Evolutionary conservation across 148 eudicot species (phyloP), one percentile per base, ranked within the genome.

Genomic region (Suaeda aralocaspica): DNA sequence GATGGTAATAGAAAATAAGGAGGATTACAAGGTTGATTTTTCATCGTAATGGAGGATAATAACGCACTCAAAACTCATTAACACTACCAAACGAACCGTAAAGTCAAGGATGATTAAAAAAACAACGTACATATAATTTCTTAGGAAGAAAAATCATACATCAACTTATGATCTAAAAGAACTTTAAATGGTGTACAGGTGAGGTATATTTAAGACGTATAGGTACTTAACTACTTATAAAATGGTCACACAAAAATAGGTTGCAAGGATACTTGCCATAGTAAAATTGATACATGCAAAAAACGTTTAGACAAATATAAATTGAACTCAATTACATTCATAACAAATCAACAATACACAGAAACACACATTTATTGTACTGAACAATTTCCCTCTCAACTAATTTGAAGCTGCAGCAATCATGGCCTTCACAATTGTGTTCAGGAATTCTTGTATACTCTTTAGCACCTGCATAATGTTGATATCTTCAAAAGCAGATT

Each of bases 401-500:
- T 5, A 15, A 57, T 29, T 57, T 3, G 34, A 29, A 57, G 19
- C 14, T 57, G n/a, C 34, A 29, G 29, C 1, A 50, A 71, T 14
- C 22, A 51, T 34, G 42, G 33, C 39, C 19, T 31, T 61, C 56
- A 18, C 67, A 34, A 24, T 2, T 26, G 11, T 63, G 28, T 30
- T 0, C 25, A 31, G 9, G 26, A 57, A 26, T 34, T 45, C 19
- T n/a, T 45, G 12, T 42, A 18, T 70, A 29, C 31, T 44, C 46
- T 25, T 70, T 19, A n/a, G 59, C 16, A 21, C 67, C 48, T 33
- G 75, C 34, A 61, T 39, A 15, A 8, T 72, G 58, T 59, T 55
- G 66, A 53, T 70, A 14, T 18, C 66, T 46, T 55, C 51, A 41
- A 39, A 56, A 39, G 33, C 72, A 69, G 22, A 69, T 41, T 9